Evolutionary conservation across 768 basidiomycete genomes (phyloP).

Genomic region (Clitopilus passeckerianus): DNA sequence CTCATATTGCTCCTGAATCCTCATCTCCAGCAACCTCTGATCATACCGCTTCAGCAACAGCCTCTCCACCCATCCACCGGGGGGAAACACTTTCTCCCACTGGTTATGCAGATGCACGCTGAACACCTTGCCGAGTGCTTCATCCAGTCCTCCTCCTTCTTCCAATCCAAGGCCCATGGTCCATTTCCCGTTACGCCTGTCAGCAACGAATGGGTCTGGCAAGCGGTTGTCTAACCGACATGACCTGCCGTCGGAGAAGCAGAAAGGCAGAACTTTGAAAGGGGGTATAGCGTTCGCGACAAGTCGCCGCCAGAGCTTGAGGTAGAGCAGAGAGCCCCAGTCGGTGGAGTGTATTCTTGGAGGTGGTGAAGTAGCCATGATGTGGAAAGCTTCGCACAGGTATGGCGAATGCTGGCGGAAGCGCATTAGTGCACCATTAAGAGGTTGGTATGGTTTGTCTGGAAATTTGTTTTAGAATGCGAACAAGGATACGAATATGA

Average conservation of each 20-base stretch:
- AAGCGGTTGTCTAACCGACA: conserved; percentile 92
- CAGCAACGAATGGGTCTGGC: conserved; percentile 81
- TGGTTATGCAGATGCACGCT: conserved; percentile 93
- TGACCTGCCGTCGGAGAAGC: conserved; percentile 87
- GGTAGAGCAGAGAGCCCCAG: conserved; percentile 91
- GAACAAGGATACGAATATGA: background rate
- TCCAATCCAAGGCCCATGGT: conserved; percentile 58
- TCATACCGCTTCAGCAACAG: conserved; percentile 68
- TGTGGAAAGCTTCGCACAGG: conserved; percentile 93
- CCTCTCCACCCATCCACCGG: conserved; percentile 82
- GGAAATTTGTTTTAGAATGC: background rate
- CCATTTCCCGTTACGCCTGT: conserved; percentile 54
- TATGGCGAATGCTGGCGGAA: conserved; percentile 91
- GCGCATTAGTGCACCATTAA: conserved; percentile 95
- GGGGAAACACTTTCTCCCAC: conserved; percentile 87
- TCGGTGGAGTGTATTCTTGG: conserved; percentile 81
- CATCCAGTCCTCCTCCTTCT: conserved; percentile 59
- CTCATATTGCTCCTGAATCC: background rate
- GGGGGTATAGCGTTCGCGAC: conserved; percentile 68
- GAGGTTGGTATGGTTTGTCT: conserved; percentile 47
- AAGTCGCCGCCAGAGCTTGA: conserved; percentile 86
- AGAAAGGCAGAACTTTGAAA: conserved; percentile 92
- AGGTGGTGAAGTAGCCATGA: conserved; percentile 72
- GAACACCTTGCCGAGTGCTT: conserved; percentile 69
- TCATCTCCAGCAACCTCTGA: conserved; percentile 17